Conservation (phyloP, 345 rosid species). For the Lumnitzera racemosa region DNA sequence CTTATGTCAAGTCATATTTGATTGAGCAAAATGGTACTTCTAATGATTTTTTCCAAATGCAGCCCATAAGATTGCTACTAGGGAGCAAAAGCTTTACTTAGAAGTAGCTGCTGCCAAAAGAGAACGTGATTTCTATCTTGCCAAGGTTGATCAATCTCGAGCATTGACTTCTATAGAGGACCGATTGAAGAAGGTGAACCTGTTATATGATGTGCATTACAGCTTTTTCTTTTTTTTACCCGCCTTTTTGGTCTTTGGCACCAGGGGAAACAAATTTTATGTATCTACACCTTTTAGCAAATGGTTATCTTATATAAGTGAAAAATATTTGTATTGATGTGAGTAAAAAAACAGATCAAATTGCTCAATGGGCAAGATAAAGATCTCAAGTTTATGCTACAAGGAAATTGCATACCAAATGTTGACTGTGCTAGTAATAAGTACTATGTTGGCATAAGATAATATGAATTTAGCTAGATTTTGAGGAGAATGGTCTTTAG, state of each 20-base stretch:
- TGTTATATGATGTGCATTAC: not conserved
- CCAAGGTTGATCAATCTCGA: constrained; percentile 65
- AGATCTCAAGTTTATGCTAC: no score
- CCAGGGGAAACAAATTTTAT: not conserved
- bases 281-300: no score
- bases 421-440: no score
- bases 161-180: constrained; percentile 66
- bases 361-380: no score
- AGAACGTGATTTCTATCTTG: constrained; percentile 78
- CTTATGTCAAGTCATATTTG: constrained; percentile 1
- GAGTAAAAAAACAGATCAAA: no score
- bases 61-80: constrained; percentile 75
- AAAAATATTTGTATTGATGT: no score
- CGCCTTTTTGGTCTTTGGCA: not conserved
- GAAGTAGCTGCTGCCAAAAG: constrained; percentile 90
- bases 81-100: constrained; percentile 75
- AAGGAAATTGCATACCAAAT: no score
- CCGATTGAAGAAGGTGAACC: constrained; percentile 67
- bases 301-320: no score
- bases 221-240: not conserved
- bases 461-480: no score
- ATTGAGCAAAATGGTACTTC: not conserved
- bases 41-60: constrained; percentile 16
- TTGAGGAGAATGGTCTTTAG: no score
- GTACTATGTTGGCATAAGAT: no score